Percentiles rank a stretch among this genome's conserved stretches.
Conservation (phyloP, 139 green algal species). For the Chlamydomonas schloesseri region DNA sequence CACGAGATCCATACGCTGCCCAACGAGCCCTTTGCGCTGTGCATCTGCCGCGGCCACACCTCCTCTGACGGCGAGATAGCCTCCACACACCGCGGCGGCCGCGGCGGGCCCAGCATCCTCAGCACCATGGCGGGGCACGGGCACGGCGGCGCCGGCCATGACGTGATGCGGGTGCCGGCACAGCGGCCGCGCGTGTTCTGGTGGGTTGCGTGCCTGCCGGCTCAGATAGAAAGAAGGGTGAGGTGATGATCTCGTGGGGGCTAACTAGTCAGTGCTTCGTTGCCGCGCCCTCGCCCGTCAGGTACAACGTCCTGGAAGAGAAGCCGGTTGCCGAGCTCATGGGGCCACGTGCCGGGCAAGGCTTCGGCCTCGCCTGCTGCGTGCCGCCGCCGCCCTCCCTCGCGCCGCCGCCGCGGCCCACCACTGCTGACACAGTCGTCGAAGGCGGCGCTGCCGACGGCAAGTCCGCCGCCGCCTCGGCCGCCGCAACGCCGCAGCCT, state of each 20-base stretch:
- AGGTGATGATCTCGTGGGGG: no score
- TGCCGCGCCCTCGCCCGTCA: no score
- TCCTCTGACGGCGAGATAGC: conserved; percentile 5
- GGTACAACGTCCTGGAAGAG: conserved; percentile 56
- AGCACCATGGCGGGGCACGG: no score
- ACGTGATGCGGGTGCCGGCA: background rate
- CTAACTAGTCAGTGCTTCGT: no score
- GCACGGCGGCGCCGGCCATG: background rate
- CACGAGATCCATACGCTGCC: conserved; percentile 50
- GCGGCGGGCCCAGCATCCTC: background rate
- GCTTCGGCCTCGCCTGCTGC: conserved; percentile 49
- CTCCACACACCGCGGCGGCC: background rate
- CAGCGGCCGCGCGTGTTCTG: conserved; percentile 47
- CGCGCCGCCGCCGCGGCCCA: background rate
- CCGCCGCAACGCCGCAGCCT: background rate
- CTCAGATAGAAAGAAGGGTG: no score
- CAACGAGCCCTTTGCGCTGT: conserved; percentile 57
- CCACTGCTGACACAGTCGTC: background rate
- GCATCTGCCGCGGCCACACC: conserved; percentile 46
- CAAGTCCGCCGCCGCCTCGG: background rate
- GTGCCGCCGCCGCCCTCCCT: background rate
- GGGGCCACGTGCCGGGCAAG: conserved; percentile 25
- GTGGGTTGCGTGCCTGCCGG: no score
- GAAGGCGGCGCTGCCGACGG: background rate
- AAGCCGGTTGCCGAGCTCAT: conserved; percentile 51